Conservation (phyloP, 164 flowering plant genomes). For the Echeveria elegans region DNA sequence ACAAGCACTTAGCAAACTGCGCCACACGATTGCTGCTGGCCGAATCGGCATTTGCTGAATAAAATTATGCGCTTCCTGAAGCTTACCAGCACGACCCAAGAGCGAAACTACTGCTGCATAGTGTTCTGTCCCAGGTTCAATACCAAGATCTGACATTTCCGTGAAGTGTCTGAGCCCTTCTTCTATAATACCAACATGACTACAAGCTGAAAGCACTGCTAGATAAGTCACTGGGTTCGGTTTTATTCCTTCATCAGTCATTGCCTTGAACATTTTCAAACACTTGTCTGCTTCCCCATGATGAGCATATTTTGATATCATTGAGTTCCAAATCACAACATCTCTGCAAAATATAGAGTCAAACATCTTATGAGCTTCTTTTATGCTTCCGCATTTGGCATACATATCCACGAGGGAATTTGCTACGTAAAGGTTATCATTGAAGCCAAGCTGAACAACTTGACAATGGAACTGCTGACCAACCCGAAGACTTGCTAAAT, state of each 20-base stretch:
- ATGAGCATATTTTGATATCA: constrained; percentile 57
- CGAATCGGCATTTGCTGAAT: constrained; percentile 52
- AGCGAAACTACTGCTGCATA: constrained; percentile 62
- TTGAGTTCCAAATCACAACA: constrained; percentile 63
- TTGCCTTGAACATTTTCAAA: constrained; percentile 32
- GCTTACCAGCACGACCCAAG: constrained; percentile 52
- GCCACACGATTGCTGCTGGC: constrained; percentile 59
- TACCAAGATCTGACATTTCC: constrained; percentile 32
- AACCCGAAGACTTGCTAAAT: constrained; percentile 41
- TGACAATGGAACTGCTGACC: constrained; percentile 56
- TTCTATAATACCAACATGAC: constrained; percentile 54
- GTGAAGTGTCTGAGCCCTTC: constrained; percentile 39
- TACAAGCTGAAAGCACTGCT: constrained; percentile 62
- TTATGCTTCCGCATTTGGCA: constrained; percentile 65
- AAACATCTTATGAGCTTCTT: constrained; percentile 46
- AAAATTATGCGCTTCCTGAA: constrained; percentile 45
- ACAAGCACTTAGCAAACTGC: constrained; percentile 52
- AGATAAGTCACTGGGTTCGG: constrained; percentile 66
- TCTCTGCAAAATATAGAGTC: constrained; percentile 24
- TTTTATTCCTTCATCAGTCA: constrained; percentile 34
- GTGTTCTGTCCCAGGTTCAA: constrained; percentile 64
- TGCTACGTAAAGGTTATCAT: constrained; percentile 37
- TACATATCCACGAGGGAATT: constrained; percentile 69
- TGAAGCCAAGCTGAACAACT: constrained; percentile 35
- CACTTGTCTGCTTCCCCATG: constrained; percentile 58